A percentile compares a stretch with the other conserved stretches of the same genome.
phyloP scores from a whole-genome alignment of 164 flowering plant genomes.

The Vitis cinerea region DNA sequence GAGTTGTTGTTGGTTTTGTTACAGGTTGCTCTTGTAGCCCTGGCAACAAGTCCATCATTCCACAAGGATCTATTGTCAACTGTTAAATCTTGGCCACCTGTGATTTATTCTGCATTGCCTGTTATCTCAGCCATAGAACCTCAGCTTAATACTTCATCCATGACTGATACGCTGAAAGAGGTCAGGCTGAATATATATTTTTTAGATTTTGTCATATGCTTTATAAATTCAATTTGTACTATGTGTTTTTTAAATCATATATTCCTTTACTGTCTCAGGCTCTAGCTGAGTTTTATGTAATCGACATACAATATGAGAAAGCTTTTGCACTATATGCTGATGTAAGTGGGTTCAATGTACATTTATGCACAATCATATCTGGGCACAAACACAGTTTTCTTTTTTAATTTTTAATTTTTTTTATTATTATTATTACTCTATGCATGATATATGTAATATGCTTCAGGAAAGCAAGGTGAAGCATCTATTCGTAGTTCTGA shows the following conservation, averaged over 20 bases:
- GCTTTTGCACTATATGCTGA: constrained; percentile 91
- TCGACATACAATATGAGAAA: constrained; percentile 80
- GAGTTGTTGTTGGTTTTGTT: constrained; percentile 11
- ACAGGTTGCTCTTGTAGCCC: constrained; percentile 92
- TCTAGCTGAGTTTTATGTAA: constrained; percentile 85
- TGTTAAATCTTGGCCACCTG: constrained; percentile 90
- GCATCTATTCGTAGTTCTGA: neutral
- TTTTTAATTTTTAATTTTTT: too few relatives aligned
- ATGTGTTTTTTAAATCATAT: neutral
- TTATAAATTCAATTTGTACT: neutral
- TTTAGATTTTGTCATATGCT: neutral
- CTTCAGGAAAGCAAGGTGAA: neutral
- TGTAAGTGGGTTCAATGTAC: constrained; percentile 52
- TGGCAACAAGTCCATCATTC: constrained; percentile 83
- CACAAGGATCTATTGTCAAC: constrained; percentile 84
- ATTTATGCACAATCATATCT: neutral
- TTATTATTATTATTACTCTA: too few relatives aligned
- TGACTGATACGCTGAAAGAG: constrained; percentile 91
- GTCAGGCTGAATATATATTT: constrained; percentile 26
- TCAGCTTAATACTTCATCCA: constrained; percentile 83
- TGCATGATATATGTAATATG: neutral
- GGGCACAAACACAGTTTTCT: too few relatives aligned
- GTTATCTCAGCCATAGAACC: constrained; percentile 94
- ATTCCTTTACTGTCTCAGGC: constrained; percentile 53
- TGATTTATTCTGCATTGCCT: constrained; percentile 76